phyloP scores from a whole-genome alignment of 306 rosid genomes.

The Prunus fruticosa region DNA sequence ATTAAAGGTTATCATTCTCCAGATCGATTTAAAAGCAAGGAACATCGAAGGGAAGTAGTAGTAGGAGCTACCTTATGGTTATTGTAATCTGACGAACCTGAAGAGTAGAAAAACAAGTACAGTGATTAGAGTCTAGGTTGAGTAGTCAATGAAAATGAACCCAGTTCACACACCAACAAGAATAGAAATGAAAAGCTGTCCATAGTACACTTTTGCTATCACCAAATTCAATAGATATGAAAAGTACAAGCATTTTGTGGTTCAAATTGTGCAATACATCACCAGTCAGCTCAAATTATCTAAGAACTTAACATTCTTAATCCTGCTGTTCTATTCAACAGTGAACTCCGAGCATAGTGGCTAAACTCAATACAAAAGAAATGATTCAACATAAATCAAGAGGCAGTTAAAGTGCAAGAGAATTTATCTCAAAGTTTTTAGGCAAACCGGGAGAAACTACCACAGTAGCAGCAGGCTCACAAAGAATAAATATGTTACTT shows the following conservation, averaged over 20 bases:
- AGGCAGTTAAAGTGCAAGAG: background rate
- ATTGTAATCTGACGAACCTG: conserved; percentile 93
- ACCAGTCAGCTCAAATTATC: background rate
- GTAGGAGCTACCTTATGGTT: conserved; percentile 66
- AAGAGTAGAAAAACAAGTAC: conserved; percentile 26
- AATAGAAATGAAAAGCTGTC: background rate
- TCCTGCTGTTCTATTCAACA: background rate
- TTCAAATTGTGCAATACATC: background rate
- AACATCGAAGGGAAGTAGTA: conserved; percentile 2
- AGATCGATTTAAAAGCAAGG: background rate
- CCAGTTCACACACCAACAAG: background rate
- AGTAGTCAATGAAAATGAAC: background rate
- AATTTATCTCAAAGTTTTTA: background rate
- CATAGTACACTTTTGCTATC: background rate
- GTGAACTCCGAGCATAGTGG: background rate
- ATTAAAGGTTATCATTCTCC: conserved; percentile 24
- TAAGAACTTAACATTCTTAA: background rate
- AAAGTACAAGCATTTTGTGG: background rate
- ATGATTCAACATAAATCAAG: background rate
- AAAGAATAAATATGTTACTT: background rate
- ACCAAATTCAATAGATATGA: background rate
- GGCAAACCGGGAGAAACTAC: background rate
- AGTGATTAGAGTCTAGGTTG: conserved; percentile 16
- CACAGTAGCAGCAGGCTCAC: background rate
- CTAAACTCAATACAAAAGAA: background rate